Evolutionary conservation across 768 basidiomycete species (phyloP).

Genomic region (Coprinopsis marcescibilis): DNA sequence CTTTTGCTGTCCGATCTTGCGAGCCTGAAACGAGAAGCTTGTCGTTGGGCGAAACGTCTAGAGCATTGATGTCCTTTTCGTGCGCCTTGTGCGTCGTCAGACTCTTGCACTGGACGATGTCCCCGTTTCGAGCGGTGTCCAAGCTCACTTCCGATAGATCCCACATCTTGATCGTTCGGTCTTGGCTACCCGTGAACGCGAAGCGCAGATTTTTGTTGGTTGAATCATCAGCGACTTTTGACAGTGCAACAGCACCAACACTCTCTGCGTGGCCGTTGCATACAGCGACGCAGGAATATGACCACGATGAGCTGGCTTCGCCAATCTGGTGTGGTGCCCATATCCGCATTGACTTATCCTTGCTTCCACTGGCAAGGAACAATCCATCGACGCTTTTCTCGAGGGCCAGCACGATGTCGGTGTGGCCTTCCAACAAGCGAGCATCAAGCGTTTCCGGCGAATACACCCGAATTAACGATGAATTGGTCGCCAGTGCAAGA

Average conservation of each 20-base stretch:
- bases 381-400: constrained; percentile 61
- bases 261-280: constrained; percentile 96
- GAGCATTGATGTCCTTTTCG: constrained; percentile 97
- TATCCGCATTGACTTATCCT: constrained; percentile 82
- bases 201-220: constrained; percentile 45
- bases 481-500: constrained; percentile 95
- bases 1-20: constrained; percentile 91
- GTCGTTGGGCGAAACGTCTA: constrained; percentile 91
- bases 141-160: constrained; percentile 58
- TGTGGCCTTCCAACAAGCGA: constrained; percentile 81
- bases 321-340: constrained; percentile 50
- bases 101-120: constrained; percentile 54
- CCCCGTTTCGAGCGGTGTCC: constrained; percentile 17
- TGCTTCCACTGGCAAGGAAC: constrained; percentile 87
- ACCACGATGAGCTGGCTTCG: constrained; percentile 27
- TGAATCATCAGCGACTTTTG: constrained; percentile 42
- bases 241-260: constrained; percentile 83
- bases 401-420: constrained; percentile 85
- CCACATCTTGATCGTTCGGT: constrained; percentile 99
- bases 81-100: constrained; percentile 86
- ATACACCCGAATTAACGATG: constrained; percentile 90
- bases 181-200: constrained; percentile 94
- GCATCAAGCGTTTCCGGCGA: constrained; percentile 71
- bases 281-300: constrained; percentile 74
- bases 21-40: constrained; percentile 86